Evolutionary conservation across 768 basidiomycete genomes (phyloP), one percentile per base, ranked within the genome.

Genomic region (Macrocybe gigantea): DNA sequence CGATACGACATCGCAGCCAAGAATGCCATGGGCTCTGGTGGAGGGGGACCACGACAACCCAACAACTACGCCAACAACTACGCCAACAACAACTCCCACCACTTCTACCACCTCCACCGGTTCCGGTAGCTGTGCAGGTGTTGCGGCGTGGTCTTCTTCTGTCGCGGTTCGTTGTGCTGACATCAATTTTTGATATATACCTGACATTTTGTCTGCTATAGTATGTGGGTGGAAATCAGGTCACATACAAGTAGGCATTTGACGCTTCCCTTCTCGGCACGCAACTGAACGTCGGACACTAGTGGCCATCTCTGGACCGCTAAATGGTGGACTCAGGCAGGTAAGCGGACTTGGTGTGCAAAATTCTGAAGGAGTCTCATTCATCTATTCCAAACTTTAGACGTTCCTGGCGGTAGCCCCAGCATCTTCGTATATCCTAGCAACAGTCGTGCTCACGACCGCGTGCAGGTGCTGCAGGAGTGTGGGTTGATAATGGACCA

Each of bases 291-390:
- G 1, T 22, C 22, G 22, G 22, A 22, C 22, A 4, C 22, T 13
- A 77, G 77, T 45, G 73, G 74, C 8, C 59, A 76, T 50, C 61
- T 77, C 7, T 80, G 77, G 77, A 70, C 64, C 1, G 75, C 77
- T 4, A 57, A 67, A 45, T 75, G 69, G 68, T 79, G 79, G 78
- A 66, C 63, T 7, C 60, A 74, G 38, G 56, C 59, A 15, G 73
- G 77, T 60, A 44, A 32, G 56, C 46, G 5, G 8, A 13, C 15
- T 29, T 13, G 13, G 36, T 7, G n/a, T 9, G 15, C 14, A 10
- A 11, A 2, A 29, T 11, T 13, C 14, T 12, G 22, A 32, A n/a
- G 13, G 33, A n/a, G 33, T 2, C 13, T 42, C 29, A 45, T 39
- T 30, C 37, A 22, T 5, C 13, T n/a, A 4, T 35, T 12, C 37